These are phyloP conservation scores for Elsinoe necatrix DNA, from an alignment of 2,329 filamentous ascomycete genomes.

Conservation along the genomic window DNA sequence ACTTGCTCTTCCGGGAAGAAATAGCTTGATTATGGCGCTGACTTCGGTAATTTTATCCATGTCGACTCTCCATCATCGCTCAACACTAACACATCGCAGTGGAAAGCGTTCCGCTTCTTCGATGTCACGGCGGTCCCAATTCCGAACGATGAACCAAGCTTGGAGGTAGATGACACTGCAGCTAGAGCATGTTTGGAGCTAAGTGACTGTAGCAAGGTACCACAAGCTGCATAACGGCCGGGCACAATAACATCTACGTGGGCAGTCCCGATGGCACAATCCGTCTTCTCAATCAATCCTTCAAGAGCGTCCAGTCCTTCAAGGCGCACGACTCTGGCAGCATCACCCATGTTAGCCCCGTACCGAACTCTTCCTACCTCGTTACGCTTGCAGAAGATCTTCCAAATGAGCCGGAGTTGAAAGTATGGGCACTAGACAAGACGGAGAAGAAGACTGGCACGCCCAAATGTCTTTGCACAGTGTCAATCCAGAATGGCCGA, in stretches of 20 bases:
- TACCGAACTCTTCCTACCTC: constrained; percentile 76
- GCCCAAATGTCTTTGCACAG: constrained; percentile 77
- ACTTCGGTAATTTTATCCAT: constrained; percentile 29
- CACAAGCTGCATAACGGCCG: constrained; percentile 74
- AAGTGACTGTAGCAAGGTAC: constrained; percentile 44
- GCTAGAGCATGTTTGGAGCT: background rate
- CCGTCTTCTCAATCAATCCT: constrained; percentile 75
- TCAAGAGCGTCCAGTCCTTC: constrained; percentile 82
- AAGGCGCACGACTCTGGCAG: constrained; percentile 71
- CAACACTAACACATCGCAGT: constrained; percentile 46
- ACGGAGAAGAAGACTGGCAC: constrained; percentile 86
- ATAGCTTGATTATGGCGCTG: constrained; percentile 30
- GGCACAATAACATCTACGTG: constrained; percentile 81
- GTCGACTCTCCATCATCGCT: background rate
- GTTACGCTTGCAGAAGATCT: constrained; percentile 85
- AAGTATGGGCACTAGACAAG: constrained; percentile 96
- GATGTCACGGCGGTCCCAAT: constrained; percentile 79
- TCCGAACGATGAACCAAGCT: constrained; percentile 66
- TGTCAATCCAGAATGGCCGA: constrained; percentile 79
- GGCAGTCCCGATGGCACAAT: constrained; percentile 79
- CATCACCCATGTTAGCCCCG: constrained; percentile 86
- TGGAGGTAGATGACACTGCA: constrained; percentile 63
- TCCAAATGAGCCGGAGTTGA: constrained; percentile 76
- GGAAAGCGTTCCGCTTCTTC: constrained; percentile 99
- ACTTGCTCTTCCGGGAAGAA: background rate